Evolutionary conservation across 805 yeast species (phyloP).

Genomic region (Candida lessepsii): DNA sequence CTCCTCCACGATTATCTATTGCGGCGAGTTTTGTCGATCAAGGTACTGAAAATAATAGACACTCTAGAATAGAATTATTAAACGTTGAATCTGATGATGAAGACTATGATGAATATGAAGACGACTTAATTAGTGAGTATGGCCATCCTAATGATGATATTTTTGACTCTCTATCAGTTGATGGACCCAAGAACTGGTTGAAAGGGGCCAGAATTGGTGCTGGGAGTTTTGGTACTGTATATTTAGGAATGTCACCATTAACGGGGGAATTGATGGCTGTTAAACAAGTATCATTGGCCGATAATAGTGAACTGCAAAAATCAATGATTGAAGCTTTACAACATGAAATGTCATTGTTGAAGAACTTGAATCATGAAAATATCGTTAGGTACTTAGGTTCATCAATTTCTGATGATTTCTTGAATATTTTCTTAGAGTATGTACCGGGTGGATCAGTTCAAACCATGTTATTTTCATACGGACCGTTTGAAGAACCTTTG

Average conservation of each 20-base stretch:
- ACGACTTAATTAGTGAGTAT: conserved; percentile 34
- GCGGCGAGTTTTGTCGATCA: conserved; percentile 30
- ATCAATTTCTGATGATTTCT: conserved; percentile 62
- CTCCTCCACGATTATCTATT: conserved; percentile 23
- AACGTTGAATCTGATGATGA: conserved; percentile 41
- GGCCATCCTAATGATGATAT: conserved; percentile 15
- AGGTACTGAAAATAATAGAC: conserved; percentile 23
- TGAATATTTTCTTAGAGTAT: conserved; percentile 74
- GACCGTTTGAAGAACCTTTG: conserved; percentile 77
- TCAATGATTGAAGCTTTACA: conserved; percentile 78
- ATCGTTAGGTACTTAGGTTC: conserved; percentile 93
- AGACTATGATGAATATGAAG: conserved; percentile 35
- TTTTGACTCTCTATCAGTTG: conserved; percentile 11
- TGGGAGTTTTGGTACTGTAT: conserved; percentile 93
- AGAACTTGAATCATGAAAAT: conserved; percentile 83
- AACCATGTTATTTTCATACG: conserved; percentile 66
- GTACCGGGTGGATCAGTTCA: conserved; percentile 61
- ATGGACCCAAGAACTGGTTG: conserved; percentile 75
- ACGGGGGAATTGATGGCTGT: conserved; percentile 98
- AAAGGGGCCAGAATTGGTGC: conserved; percentile 92
- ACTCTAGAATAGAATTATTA: conserved; percentile 48
- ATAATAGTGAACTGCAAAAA: conserved; percentile 31
- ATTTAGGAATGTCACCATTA: conserved; percentile 83
- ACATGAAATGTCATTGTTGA: conserved; percentile 74
- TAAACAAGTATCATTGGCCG: conserved; percentile 79